Conservation (phyloP, 352 stramenopile genomes). For the Plasmopara muralis region DNA sequence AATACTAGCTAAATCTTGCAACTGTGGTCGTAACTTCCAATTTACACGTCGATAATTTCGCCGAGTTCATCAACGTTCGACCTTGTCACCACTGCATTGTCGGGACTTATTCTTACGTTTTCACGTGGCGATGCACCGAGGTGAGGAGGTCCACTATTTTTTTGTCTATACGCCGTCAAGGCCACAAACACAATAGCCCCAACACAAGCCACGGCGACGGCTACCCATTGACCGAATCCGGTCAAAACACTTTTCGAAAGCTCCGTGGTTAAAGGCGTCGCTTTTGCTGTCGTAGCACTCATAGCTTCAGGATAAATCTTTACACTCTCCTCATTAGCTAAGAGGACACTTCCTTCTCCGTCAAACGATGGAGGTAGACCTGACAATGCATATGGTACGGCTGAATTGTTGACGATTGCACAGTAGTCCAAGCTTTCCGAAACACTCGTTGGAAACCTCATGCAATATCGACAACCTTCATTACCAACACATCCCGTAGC, state of each 20-base stretch:
- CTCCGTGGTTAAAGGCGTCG: neutral
- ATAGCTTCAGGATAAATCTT: neutral
- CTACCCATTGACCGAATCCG: neutral
- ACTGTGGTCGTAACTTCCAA: too few species aligned
- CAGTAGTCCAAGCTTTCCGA: slow-evolving; percentile 27
- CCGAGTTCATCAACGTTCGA: slow-evolving; percentile 17
- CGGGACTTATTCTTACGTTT: slow-evolving; percentile 6
- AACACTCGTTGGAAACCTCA: slow-evolving; percentile 20
- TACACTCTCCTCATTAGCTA: neutral
- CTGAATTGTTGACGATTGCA: slow-evolving; percentile 10
- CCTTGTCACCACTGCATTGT: slow-evolving; percentile 12
- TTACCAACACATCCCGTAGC: slow-evolving; percentile 22
- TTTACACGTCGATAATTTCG: slow-evolving; percentile 16
- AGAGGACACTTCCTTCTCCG: slow-evolving; percentile 1
- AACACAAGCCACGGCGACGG: slow-evolving; percentile 7
- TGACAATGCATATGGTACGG: slow-evolving; percentile 12
- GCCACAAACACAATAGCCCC: slow-evolving; percentile 7
- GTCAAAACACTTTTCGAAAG: neutral
- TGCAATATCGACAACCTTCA: slow-evolving; percentile 26
- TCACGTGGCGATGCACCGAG: neutral
- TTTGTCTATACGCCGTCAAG: slow-evolving; percentile 8
- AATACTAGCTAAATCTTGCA: too few species aligned
- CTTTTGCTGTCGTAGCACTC: slow-evolving; percentile 3
- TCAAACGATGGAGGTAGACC: slow-evolving; percentile 1
- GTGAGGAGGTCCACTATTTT: slow-evolving; percentile 1